Evolutionary conservation across 2,329 filamentous ascomycete species (phyloP).

Genomic region (Fusarium sp.): DNA sequence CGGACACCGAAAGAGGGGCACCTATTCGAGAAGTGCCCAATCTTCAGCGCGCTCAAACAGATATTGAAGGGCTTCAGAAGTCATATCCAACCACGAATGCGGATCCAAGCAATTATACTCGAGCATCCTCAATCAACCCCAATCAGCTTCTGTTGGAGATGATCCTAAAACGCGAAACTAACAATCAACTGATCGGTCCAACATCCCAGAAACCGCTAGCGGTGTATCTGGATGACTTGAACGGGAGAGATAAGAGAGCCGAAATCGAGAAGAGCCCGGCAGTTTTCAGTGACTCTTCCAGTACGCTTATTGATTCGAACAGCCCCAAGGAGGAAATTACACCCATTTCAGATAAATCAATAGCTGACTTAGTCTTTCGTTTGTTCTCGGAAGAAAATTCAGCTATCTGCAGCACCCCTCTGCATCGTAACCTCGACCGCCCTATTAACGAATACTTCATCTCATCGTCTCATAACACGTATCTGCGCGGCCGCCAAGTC

Average conservation of each 20-base stretch:
- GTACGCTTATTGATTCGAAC: not conserved
- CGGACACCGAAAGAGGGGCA: fast-evolving
- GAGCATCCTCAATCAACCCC: fast-evolving
- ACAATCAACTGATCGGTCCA: fast-evolving
- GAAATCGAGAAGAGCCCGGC: fast-evolving
- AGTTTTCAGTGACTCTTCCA: not conserved
- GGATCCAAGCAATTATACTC: not conserved
- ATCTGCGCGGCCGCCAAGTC: conserved; percentile 16
- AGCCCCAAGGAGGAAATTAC: not conserved
- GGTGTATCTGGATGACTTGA: not conserved
- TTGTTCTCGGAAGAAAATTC: not conserved
- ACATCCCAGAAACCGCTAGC: not conserved
- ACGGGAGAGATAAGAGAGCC: not conserved
- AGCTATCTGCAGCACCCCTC: not conserved
- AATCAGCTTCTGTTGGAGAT: not conserved
- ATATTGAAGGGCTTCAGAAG: not conserved
- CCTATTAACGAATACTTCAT: conserved; percentile 29
- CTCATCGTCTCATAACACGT: conserved; percentile 27
- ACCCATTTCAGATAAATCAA: fast-evolving
- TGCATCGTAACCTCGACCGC: not conserved
- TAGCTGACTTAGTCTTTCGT: not conserved
- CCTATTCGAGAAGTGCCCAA: not conserved
- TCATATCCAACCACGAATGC: fast-evolving
- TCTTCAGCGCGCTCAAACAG: not conserved
- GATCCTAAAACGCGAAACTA: not conserved